Conservation (phyloP, 2,329 filamentous ascomycete species). For the Iodosphaeria phyllophila region DNA sequence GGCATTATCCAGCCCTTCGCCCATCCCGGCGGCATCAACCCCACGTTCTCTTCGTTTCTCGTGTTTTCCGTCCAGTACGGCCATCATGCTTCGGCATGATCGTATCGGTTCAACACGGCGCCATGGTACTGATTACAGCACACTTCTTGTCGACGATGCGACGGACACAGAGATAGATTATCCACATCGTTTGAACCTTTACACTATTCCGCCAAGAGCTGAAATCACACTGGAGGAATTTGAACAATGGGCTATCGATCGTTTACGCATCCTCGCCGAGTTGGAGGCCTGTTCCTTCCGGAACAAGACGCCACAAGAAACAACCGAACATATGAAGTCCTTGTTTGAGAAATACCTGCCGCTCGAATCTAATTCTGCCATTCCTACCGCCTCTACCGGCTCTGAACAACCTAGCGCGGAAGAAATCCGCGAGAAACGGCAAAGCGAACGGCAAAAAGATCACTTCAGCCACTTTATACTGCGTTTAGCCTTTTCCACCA, state of each 20-base stretch:
- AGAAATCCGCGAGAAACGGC: too few species aligned
- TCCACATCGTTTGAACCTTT: constrained; percentile 79
- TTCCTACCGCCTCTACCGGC: too few species aligned
- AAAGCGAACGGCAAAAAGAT: constrained; percentile 86
- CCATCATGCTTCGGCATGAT: constrained; percentile 14
- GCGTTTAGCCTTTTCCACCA: constrained; percentile 76
- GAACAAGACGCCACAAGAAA: constrained; percentile 73
- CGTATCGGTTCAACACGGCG: constrained; percentile 54
- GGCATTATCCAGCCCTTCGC: too few species aligned
- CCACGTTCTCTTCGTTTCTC: too few species aligned
- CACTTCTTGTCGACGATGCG: constrained; percentile 68
- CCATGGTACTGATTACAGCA: constrained; percentile 58
- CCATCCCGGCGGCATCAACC: too few species aligned
- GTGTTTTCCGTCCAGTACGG: background rate
- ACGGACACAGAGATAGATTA: constrained; percentile 65
- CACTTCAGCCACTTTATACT: constrained; percentile 98
- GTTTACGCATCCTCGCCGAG: constrained; percentile 69
- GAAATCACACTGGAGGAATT: constrained; percentile 96
- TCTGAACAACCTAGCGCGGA: constrained; percentile 34
- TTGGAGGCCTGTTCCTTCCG: constrained; percentile 91
- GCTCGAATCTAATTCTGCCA: constrained; percentile 12
- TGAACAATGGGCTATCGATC: constrained; percentile 95
- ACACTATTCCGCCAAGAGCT: constrained; percentile 68
- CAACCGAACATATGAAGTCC: constrained; percentile 63
- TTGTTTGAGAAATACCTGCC: constrained; percentile 52